These are phyloP conservation scores for Colletotrichum incanum DNA, from an alignment of 2,329 filamentous ascomycete species.

Conservation along the genomic window DNA sequence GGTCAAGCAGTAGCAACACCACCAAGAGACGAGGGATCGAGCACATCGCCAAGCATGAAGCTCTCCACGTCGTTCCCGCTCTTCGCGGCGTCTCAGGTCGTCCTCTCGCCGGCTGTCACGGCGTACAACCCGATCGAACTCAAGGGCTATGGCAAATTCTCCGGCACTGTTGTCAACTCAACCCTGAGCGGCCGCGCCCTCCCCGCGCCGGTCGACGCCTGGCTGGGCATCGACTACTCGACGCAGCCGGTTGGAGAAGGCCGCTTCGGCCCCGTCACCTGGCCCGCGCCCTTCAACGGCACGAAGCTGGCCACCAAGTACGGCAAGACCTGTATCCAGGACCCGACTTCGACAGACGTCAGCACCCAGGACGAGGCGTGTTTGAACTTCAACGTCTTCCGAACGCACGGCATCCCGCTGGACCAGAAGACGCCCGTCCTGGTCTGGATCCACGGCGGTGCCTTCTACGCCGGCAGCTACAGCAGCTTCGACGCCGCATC, in stretches of 20 bases:
- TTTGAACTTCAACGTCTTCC: constrained; percentile 59
- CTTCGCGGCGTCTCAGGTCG: constrained; percentile 32
- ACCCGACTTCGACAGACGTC: constrained; percentile 44
- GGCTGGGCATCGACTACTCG: constrained; percentile 64
- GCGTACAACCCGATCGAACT: constrained; percentile 47
- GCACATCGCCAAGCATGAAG: constrained; percentile 24
- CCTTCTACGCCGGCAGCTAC: constrained; percentile 53
- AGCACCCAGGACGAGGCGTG: constrained; percentile 51
- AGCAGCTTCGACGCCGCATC: constrained; percentile 55
- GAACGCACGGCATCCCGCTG: constrained; percentile 53
- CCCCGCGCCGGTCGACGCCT: constrained; percentile 58
- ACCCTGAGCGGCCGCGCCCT: constrained; percentile 53
- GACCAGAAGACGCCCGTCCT: constrained; percentile 56
- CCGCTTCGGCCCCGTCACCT: constrained; percentile 59
- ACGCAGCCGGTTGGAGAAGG: constrained; percentile 56
- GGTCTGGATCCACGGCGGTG: constrained; percentile 59
- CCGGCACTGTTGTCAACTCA: constrained; percentile 54
- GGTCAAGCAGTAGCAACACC: constrained; percentile 22
- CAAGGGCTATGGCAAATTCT: constrained; percentile 58
- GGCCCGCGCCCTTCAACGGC: constrained; percentile 58
- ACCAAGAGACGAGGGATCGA: constrained; percentile 14
- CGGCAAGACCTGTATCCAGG: constrained; percentile 61
- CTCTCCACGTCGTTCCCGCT: constrained; percentile 27
- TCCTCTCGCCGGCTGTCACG: constrained; percentile 23
- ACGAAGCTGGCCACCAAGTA: constrained; percentile 55